phyloP scores from a whole-genome alignment of 129 eudicot species.

The Centaurea solstitialis region DNA sequence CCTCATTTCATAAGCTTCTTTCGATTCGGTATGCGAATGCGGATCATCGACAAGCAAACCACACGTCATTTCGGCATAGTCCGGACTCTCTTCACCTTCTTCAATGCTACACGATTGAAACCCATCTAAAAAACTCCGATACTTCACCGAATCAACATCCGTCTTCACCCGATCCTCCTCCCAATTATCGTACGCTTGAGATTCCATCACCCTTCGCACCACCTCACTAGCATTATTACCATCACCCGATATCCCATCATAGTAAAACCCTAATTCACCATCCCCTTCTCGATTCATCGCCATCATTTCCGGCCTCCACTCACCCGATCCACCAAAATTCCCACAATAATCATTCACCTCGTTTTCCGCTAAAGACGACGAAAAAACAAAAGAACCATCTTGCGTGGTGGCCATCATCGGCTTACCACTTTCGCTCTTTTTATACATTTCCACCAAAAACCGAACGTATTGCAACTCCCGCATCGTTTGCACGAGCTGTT shows the following conservation, averaged over 20 bases:
- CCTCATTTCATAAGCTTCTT: conserved; percentile 39
- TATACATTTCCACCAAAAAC: conserved; percentile 18
- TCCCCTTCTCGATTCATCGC: conserved; percentile 6
- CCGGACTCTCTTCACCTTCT: conserved; percentile 4
- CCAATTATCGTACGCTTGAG: not conserved
- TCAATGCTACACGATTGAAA: conserved; percentile 9
- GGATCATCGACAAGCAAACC: conserved; percentile 31
- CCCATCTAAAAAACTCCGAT: conserved; percentile 17
- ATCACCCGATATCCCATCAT: conserved; percentile 4
- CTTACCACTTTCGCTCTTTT: not conserved
- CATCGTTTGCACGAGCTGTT: conserved; percentile 2
- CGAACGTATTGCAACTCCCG: conserved; percentile 35
- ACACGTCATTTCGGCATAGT: conserved; percentile 23
- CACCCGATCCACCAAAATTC: conserved; percentile 14
- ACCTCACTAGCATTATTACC: not conserved
- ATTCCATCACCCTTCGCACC: not conserved
- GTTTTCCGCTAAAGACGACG: not conserved
- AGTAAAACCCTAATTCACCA: conserved; percentile 11
- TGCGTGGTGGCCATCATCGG: not conserved
- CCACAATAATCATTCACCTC: not conserved
- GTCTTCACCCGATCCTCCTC: not conserved
- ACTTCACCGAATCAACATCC: not conserved
- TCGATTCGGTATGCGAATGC: conserved; percentile 22
- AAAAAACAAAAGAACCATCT: not conserved
- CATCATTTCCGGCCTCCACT: not conserved